Percentiles rank a stretch among this genome's conserved stretches.
phyloP scores from a whole-genome alignment of 768 basidiomycete species.

The Psilocybe subaeruginosa region DNA sequence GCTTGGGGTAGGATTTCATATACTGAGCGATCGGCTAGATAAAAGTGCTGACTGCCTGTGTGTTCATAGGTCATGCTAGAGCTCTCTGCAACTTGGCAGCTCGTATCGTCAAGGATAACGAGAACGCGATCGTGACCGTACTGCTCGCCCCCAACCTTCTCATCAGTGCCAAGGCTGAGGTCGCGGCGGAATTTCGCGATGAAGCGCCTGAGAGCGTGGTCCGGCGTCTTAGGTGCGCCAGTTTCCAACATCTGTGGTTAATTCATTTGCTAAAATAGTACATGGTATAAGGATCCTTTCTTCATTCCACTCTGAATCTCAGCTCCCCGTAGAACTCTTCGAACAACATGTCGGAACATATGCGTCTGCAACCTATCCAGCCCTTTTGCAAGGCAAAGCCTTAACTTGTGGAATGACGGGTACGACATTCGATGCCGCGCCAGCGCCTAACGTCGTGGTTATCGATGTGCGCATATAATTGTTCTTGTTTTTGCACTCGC shows the following conservation, averaged over 20 bases:
- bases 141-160: conserved; percentile 7
- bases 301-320: neutral
- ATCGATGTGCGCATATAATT: conserved; percentile 8
- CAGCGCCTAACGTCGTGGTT: conserved; percentile 12
- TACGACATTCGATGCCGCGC: conserved; percentile 5
- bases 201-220: neutral
- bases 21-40: neutral
- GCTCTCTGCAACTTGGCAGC: conserved; percentile 11
- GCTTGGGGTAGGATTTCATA: neutral
- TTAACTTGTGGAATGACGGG: conserved; percentile 15
- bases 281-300: neutral
- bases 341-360: neutral
- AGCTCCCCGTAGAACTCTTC: neutral
- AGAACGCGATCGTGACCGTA: conserved; percentile 10
- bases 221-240: neutral
- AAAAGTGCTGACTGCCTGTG: neutral
- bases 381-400: conserved; percentile 7
- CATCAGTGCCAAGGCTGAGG: conserved; percentile 8
- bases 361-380: neutral
- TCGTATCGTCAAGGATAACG: conserved; percentile 9
- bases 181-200: neutral
- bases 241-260: neutral
- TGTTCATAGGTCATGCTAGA: conserved; percentile 9
- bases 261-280: neutral
- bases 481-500: no score